A percentile compares a stretch with the other conserved stretches of the same genome.
phyloP scores from a whole-genome alignment of 2,329 filamentous ascomycete species.

The Colletotrichum scovillei region DNA sequence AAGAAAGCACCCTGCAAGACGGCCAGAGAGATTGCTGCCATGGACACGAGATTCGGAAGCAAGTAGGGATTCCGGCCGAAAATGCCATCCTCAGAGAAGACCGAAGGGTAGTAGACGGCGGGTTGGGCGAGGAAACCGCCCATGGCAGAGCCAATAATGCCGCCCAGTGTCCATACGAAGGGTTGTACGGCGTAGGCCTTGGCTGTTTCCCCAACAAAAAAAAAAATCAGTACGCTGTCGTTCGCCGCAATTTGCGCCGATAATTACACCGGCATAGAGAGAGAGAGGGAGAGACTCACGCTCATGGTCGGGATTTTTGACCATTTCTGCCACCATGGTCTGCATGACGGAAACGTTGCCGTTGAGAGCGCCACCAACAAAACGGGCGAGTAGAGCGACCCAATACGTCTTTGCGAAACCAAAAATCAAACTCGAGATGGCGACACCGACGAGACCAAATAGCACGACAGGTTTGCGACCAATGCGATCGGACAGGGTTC shows the following conservation, averaged over 20 bases:
- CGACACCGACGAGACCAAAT: conserved; percentile 44
- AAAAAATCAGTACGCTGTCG: conserved; percentile 4
- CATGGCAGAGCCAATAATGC: conserved; percentile 51
- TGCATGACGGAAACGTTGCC: conserved; percentile 55
- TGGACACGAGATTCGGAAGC: conserved; percentile 66
- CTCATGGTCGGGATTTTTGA: conserved; percentile 54
- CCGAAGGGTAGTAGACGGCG: conserved; percentile 45
- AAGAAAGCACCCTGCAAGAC: conserved; percentile 73
- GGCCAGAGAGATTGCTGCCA: conserved; percentile 72
- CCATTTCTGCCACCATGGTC: conserved; percentile 56
- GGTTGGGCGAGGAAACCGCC: conserved; percentile 51
- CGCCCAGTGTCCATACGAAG: conserved; percentile 51
- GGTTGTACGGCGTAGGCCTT: conserved; percentile 49
- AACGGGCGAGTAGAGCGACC: conserved; percentile 54
- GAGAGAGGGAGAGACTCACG: conserved; percentile 37
- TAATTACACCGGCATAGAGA: background rate
- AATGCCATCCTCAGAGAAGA: conserved; percentile 52
- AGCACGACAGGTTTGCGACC: conserved; percentile 47
- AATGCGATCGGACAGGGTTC: conserved; percentile 52
- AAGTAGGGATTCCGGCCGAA: conserved; percentile 77
- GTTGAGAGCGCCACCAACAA: conserved; percentile 52
- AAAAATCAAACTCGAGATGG: conserved; percentile 54
- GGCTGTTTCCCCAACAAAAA: conserved; percentile 36
- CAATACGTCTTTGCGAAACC: conserved; percentile 54
- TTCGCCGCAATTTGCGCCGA: background rate